phyloP scores from a whole-genome alignment of 2,329 filamentous ascomycete species.

The Aspergillus awamori region DNA sequence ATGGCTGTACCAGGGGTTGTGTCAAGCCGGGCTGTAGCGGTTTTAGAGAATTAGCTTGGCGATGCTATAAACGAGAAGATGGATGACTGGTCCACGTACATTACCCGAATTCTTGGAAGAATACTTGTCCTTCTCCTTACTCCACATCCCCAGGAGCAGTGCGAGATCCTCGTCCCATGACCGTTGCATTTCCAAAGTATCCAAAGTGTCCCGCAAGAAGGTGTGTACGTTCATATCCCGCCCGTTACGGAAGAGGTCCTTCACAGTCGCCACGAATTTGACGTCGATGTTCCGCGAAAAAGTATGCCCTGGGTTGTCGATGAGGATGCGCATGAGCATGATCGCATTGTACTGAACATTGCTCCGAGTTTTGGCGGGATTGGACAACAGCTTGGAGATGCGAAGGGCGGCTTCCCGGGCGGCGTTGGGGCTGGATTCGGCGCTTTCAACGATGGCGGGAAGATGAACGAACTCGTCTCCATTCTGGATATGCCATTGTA shows the following conservation, averaged over 20 bases:
- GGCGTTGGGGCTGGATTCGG: constrained; percentile 86
- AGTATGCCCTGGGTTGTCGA: constrained; percentile 84
- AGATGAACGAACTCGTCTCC: constrained; percentile 91
- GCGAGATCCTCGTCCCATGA: constrained; percentile 72
- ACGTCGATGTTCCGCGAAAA: constrained; percentile 91
- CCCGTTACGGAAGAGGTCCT: constrained; percentile 71
- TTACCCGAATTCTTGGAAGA: constrained; percentile 45
- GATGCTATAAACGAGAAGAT: background rate
- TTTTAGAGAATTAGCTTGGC: constrained; percentile 13
- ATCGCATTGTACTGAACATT: constrained; percentile 92
- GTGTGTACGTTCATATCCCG: constrained; percentile 78
- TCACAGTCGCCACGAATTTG: constrained; percentile 76
- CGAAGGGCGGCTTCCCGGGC: constrained; percentile 77
- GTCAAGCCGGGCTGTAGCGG: constrained; percentile 12
- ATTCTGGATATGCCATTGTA: constrained; percentile 45
- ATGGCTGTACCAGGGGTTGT: constrained; percentile 31
- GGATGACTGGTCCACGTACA: constrained; percentile 33
- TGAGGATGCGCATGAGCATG: constrained; percentile 90
- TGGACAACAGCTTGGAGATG: constrained; percentile 80
- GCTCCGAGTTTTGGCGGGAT: constrained; percentile 66
- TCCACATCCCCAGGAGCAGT: constrained; percentile 82
- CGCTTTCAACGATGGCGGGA: constrained; percentile 89
- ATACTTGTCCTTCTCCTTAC: constrained; percentile 73
- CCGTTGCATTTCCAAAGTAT: constrained; percentile 74
- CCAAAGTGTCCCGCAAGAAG: constrained; percentile 83